Base-by-base conservation (phyloP, 2,329 filamentous ascomycete species). In the Talaromyces sp. region DNA sequence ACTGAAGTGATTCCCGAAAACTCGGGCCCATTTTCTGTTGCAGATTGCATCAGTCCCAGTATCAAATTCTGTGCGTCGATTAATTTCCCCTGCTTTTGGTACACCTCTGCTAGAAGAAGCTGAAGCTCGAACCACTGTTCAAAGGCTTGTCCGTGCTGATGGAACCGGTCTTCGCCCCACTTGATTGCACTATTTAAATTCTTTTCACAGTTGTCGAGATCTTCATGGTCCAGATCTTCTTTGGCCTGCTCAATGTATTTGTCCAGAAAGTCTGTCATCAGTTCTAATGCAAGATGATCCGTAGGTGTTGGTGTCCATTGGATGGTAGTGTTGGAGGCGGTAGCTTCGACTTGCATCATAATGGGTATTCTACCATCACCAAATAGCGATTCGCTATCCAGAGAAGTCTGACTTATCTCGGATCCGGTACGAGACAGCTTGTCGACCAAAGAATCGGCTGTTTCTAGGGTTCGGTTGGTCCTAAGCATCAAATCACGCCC, bases 111-210 rank as follows among this genome's bases (percentile, higher is more conserved):
- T 17, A 61, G 54, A 10, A 19, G 19, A 21, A 61, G 21, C 29
- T 61, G 46, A 21, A 61, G 35, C 8, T 61, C 59, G 51, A 61
- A 61, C 54, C 59, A 57, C 27, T 61, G 48, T 32, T 61, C 32
- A 43, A 61, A 57, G 31, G 32, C 59, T 24, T 57, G 46, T 35
- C 46, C 26, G 17, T 61, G 21, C 29, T 57, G n/a, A 4, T 54
- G 24, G 48, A 54, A 57, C 12, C 56, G 57, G n/a, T 31, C 24
- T 12, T 46, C 35, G 14, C 60, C 60, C 14, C 26, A 41, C n/a
- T 62, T 14, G 19, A 62, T 58, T 55, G 60, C 60, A 17, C 24
- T 17, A 1, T 56, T 21, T 27, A 62, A 29, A 19, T 59, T 55
- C 41, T 19, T 46, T 26, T 59, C 53, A 35, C 60, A 59, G 24